Conservation (phyloP, 768 basidiomycete species). For the Tulasnella sp. region DNA sequence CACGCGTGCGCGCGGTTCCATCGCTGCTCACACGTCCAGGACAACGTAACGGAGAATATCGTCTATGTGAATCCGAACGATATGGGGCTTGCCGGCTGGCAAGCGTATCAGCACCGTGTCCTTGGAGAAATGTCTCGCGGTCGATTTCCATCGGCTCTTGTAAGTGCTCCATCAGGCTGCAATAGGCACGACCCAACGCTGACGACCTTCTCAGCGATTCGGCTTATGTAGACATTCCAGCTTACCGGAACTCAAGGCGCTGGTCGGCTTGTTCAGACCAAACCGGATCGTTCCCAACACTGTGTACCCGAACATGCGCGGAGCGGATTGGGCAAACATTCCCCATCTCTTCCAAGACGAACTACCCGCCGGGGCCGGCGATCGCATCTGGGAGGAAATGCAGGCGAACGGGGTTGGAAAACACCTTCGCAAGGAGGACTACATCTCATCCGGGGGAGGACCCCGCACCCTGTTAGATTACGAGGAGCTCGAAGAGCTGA, state of each 20-base stretch:
- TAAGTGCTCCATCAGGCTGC: conserved; percentile 23
- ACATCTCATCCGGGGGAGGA: background rate
- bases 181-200: background rate
- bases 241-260: conserved; percentile 69
- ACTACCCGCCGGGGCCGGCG: conserved; percentile 30
- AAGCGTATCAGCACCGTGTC: conserved; percentile 37
- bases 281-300: conserved; percentile 71
- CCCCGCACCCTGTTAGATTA: background rate
- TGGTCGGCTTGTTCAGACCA: conserved; percentile 77
- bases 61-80: conserved; percentile 79
- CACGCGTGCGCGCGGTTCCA: conserved; percentile 87
- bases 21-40: conserved; percentile 49
- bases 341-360: conserved; percentile 53
- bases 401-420: background rate
- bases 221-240: conserved; percentile 82
- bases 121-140: conserved; percentile 33
- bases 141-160: conserved; percentile 48
- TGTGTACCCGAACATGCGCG: conserved; percentile 34
- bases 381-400: conserved; percentile 21
- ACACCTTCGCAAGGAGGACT: background rate
- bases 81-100: conserved; percentile 49
- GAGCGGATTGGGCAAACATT: conserved; percentile 64
- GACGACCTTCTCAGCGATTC: conserved; percentile 43
- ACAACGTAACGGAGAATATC: conserved; percentile 38
- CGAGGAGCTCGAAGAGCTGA: background rate